Evolutionary conservation across 176 grass and related monocot species (phyloP).

Genomic region (Oryza glumipatula): DNA sequence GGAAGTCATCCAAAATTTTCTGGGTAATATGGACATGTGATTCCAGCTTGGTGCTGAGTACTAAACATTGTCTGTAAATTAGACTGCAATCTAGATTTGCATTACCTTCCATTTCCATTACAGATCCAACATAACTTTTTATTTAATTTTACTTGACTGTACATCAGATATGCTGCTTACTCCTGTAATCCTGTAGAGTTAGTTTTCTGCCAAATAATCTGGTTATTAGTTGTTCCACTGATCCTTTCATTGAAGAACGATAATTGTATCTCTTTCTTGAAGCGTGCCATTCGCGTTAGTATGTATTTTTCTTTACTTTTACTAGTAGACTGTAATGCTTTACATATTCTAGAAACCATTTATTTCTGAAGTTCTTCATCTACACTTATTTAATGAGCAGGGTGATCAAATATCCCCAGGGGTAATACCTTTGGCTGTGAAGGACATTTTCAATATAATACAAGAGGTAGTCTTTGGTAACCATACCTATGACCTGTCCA

Average conservation of each 20-base stretch:
- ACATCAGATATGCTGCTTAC: not conserved
- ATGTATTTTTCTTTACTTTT: conserved; percentile 8
- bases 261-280: conserved; percentile 8
- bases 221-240: not conserved
- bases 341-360: not conserved
- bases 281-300: conserved; percentile 7
- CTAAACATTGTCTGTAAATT: conserved; percentile 14
- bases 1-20: not conserved
- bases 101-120: conserved; percentile 13
- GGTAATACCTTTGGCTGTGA: conserved; percentile 88
- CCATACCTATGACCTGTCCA: not conserved
- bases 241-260: conserved; percentile 11
- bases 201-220: conserved; percentile 10
- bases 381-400: conserved; percentile 50
- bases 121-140: conserved; percentile 9
- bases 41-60: conserved; percentile 15
- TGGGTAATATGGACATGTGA: not conserved
- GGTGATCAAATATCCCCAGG: conserved; percentile 85
- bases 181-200: not conserved
- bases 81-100: not conserved
- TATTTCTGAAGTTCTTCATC: conserved; percentile 27
- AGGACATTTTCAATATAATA: conserved; percentile 87
- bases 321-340: conserved; percentile 6
- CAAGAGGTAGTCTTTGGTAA: conserved; percentile 66
- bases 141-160: conserved; percentile 16